phyloP scores from a whole-genome alignment of 2,329 filamentous ascomycete genomes.

The Colletotrichum godetiae region DNA sequence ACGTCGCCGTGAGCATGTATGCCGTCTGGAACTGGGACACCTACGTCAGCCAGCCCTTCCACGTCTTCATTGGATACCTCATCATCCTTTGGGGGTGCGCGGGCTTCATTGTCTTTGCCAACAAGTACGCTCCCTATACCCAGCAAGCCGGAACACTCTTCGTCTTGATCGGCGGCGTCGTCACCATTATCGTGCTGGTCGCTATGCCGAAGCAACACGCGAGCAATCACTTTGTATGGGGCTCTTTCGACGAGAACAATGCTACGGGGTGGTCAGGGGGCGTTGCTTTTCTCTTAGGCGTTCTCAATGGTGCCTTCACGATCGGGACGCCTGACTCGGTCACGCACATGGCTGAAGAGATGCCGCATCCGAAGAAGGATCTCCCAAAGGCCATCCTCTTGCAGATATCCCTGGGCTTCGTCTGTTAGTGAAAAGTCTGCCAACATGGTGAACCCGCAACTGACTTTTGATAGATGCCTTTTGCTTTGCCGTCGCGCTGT shows the following conservation, averaged over 20 bases:
- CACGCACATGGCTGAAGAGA: slow-evolving; percentile 71
- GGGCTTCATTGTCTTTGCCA: slow-evolving; percentile 65
- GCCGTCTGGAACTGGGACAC: slow-evolving; percentile 64
- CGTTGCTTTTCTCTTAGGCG: slow-evolving; percentile 73
- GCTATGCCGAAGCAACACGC: slow-evolving; percentile 66
- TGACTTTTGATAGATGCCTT: slow-evolving; percentile 63
- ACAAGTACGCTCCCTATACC: slow-evolving; percentile 65
- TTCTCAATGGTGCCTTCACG: slow-evolving; percentile 75
- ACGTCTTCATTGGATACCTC: slow-evolving; percentile 69
- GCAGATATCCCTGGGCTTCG: slow-evolving; percentile 57
- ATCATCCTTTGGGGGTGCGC: slow-evolving; percentile 65
- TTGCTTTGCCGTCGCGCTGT: slow-evolving; percentile 59
- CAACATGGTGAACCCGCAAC: slow-evolving; percentile 51
- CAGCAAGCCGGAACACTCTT: slow-evolving; percentile 65
- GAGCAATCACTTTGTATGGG: slow-evolving; percentile 65
- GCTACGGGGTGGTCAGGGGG: slow-evolving; percentile 65
- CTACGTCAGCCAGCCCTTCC: slow-evolving; percentile 64
- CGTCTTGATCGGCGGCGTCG: slow-evolving; percentile 61
- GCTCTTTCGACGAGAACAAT: slow-evolving; percentile 57
- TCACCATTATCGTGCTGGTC: slow-evolving; percentile 63
- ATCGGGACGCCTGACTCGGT: slow-evolving; percentile 74
- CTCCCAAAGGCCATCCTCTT: slow-evolving; percentile 63
- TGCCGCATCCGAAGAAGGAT: slow-evolving; percentile 58
- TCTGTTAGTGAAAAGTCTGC: slow-evolving; percentile 51
- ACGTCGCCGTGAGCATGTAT: slow-evolving; percentile 72